Evolutionary conservation across 2,329 filamentous ascomycete genomes (phyloP).

Genomic region (Coniella lustricola): DNA sequence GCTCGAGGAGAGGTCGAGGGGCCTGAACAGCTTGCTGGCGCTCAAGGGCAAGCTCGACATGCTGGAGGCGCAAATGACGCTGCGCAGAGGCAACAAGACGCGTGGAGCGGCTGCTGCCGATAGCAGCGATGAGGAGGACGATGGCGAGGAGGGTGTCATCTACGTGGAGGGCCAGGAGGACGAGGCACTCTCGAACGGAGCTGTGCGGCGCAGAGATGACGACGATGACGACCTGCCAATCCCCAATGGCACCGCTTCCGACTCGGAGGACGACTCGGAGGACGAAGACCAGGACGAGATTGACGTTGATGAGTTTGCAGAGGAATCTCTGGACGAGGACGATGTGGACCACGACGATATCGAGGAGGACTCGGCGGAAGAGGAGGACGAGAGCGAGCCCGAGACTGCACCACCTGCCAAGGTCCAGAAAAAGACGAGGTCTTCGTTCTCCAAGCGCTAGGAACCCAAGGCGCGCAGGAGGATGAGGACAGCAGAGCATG

Average conservation of each 20-base stretch:
- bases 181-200: slow-evolving; percentile 33
- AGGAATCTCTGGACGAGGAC: slow-evolving; percentile 26
- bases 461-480: neutral
- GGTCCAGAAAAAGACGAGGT: slow-evolving; percentile 26
- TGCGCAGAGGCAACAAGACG: slow-evolving; percentile 57
- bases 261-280: slow-evolving; percentile 54
- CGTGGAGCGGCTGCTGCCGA: slow-evolving; percentile 39
- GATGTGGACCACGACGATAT: slow-evolving; percentile 29
- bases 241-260: slow-evolving; percentile 48
- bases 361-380: slow-evolving; percentile 25
- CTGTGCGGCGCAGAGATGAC: slow-evolving; percentile 39
- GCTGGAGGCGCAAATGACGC: slow-evolving; percentile 79
- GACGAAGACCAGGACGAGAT: slow-evolving; percentile 36
- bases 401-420: slow-evolving; percentile 28
- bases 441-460: slow-evolving; percentile 23
- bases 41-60: slow-evolving; percentile 95
- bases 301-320: slow-evolving; percentile 17
- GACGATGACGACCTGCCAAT: slow-evolving; percentile 53
- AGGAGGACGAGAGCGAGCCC: slow-evolving; percentile 26
- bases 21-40: slow-evolving; percentile 72
- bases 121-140: slow-evolving; percentile 42
- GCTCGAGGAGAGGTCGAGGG: slow-evolving; percentile 76
- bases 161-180: slow-evolving; percentile 80
- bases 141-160: slow-evolving; percentile 68
- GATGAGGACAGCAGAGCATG: neutral